Percentiles rank a stretch among this genome's conserved stretches.
Evolutionary conservation across 2,329 filamentous ascomycete genomes (phyloP).

Genomic region (Peltaster fructicola): DNA sequence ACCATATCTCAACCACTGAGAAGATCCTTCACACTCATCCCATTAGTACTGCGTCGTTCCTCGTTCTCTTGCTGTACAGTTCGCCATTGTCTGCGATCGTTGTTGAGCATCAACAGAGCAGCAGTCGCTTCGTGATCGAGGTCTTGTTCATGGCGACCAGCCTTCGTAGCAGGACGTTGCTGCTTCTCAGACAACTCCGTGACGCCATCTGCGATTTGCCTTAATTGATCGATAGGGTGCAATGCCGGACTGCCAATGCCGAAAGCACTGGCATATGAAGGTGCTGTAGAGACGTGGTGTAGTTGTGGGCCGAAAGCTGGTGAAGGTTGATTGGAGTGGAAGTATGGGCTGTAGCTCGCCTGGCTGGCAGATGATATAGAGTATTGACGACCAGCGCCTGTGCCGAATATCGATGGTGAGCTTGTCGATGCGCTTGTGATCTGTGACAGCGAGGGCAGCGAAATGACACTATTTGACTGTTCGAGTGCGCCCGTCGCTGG

Average conservation of each 20-base stretch:
- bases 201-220: slow-evolving; percentile 14
- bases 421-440: slow-evolving; percentile 25
- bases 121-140: slow-evolving; percentile 61
- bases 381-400: slow-evolving; percentile 14
- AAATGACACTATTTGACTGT: slow-evolving; percentile 12
- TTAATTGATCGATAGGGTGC: slow-evolving; percentile 34
- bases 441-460: slow-evolving; percentile 21
- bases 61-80: slow-evolving; percentile 3
- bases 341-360: slow-evolving; percentile 17
- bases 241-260: slow-evolving; percentile 26
- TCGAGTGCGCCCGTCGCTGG: slow-evolving; percentile 9
- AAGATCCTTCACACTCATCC: slow-evolving; percentile 30
- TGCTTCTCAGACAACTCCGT: slow-evolving; percentile 12
- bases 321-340: slow-evolving; percentile 34
- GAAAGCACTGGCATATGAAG: slow-evolving; percentile 8
- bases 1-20: slow-evolving; percentile 19
- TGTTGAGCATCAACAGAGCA: slow-evolving; percentile 74
- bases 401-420: slow-evolving; percentile 13
- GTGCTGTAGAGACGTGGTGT: slow-evolving; percentile 10
- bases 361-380: slow-evolving; percentile 22
- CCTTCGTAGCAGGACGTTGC: slow-evolving; percentile 5
- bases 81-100: slow-evolving; percentile 42
- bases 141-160: slow-evolving; percentile 14
- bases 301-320: slow-evolving; percentile 38
- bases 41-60: slow-evolving; percentile 7